These are phyloP conservation scores for Aspergillus affinis DNA, from an alignment of 495 filamentous ascomycete species.

Conservation along the genomic window DNA sequence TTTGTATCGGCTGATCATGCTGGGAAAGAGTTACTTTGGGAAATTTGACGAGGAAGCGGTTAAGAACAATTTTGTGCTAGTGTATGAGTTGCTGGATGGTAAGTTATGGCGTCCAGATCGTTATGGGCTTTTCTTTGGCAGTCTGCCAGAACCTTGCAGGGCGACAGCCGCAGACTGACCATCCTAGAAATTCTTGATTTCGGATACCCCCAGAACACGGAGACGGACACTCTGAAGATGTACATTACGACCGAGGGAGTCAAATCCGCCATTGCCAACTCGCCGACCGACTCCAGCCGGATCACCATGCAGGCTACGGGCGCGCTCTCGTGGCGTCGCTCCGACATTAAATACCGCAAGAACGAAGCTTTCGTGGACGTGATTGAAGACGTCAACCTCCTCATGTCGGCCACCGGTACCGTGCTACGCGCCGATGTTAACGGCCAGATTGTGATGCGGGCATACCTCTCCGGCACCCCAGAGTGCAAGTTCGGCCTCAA, in stretches of 20 bases:
- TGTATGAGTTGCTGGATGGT: constrained; percentile 98
- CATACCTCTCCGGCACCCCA: constrained; percentile 92
- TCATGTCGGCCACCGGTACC: constrained; percentile 95
- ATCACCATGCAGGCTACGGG: constrained; percentile 99
- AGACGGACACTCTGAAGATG: constrained; percentile 99
- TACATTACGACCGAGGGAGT: constrained; percentile 99
- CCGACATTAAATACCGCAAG: constrained; percentile 98
- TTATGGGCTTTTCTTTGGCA: not conserved
- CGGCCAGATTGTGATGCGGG: constrained; percentile 98
- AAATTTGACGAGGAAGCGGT: constrained; percentile 99
- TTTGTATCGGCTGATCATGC: constrained; percentile 82
- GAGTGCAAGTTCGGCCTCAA: constrained; percentile 99
- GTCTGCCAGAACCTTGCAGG: not conserved
- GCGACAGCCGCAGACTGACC: not conserved
- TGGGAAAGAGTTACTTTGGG: constrained; percentile 96
- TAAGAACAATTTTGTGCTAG: constrained; percentile 99
- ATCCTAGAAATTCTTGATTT: constrained; percentile 95
- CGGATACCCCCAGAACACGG: constrained; percentile 98
- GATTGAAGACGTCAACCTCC: constrained; percentile 97
- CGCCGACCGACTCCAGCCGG: constrained; percentile 71
- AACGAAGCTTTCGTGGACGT: constrained; percentile 99
- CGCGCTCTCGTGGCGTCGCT: constrained; percentile 92
- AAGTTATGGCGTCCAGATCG: constrained; percentile 19
- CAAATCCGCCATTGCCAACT: constrained; percentile 85
- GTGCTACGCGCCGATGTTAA: constrained; percentile 96